Percentiles rank a stretch among this genome's conserved stretches.
phyloP scores from a whole-genome alignment of 2,329 filamentous ascomycete species.

The Talaromyces sp. region DNA sequence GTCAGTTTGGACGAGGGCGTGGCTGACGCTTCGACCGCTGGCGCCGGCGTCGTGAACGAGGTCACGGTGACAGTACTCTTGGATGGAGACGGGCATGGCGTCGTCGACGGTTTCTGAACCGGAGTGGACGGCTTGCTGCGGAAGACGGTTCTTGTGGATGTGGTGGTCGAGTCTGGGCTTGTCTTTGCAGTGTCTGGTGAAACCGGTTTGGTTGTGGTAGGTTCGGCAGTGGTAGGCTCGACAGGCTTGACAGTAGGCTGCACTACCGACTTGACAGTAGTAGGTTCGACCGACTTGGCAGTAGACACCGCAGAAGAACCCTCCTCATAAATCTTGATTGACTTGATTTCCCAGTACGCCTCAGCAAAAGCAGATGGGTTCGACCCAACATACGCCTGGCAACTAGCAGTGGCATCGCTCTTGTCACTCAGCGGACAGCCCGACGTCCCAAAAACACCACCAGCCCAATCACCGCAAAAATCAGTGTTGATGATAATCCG shows the following conservation, averaged over 20 bases:
- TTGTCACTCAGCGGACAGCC: conserved; percentile 47
- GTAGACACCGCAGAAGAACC: background rate
- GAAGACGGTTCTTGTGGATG: background rate
- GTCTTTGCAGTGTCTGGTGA: background rate
- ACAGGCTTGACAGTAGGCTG: background rate
- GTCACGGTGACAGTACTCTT: conserved; percentile 5
- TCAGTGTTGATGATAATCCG: conserved; percentile 46
- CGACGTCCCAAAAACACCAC: conserved; percentile 42
- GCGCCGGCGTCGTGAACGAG: background rate
- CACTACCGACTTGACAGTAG: background rate
- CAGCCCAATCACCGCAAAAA: conserved; percentile 54
- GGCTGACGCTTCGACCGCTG: background rate
- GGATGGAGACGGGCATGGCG: background rate
- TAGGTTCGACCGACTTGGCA: background rate
- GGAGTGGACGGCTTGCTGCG: background rate
- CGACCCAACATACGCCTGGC: conserved; percentile 63
- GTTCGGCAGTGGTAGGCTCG: background rate
- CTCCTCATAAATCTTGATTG: conserved; percentile 58
- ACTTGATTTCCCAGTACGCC: conserved; percentile 74
- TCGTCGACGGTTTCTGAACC: background rate
- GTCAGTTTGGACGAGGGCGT: conserved; percentile 14
- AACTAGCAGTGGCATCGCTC: conserved; percentile 58
- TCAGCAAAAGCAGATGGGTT: conserved; percentile 66
- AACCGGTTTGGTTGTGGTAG: no score
- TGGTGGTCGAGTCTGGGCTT: background rate